Percentiles rank a stretch among this genome's conserved stretches.
phyloP scores from a whole-genome alignment of 768 basidiomycete species.

The Russula earlei region DNA sequence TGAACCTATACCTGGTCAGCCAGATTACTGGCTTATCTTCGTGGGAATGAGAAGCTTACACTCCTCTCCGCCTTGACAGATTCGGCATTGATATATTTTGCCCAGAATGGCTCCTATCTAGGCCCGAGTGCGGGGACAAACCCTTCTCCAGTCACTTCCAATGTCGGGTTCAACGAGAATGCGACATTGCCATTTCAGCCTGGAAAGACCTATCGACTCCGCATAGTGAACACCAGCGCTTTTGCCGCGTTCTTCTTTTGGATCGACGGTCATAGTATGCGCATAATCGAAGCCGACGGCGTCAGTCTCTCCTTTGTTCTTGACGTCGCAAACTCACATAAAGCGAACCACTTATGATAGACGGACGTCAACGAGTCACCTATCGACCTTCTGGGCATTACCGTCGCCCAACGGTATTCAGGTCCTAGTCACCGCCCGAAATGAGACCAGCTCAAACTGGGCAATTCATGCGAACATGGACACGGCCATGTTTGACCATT shows the following conservation, averaged over 20 bases:
- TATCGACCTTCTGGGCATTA: slow-evolving; percentile 60
- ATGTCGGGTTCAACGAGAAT: slow-evolving; percentile 80
- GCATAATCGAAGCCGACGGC: slow-evolving; percentile 76
- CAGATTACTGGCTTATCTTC: not conserved
- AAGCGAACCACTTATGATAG: slow-evolving; percentile 27
- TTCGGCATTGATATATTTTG: slow-evolving; percentile 75
- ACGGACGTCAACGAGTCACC: slow-evolving; percentile 70
- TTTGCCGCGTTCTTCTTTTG: slow-evolving; percentile 75
- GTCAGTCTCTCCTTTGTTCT: slow-evolving; percentile 34
- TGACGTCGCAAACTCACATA: not conserved
- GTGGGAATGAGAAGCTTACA: not conserved
- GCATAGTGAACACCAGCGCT: slow-evolving; percentile 76
- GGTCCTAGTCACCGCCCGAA: slow-evolving; percentile 85
- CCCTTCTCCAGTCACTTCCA: slow-evolving; percentile 38
- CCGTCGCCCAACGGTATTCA: slow-evolving; percentile 90
- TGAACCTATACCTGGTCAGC: slow-evolving; percentile 78
- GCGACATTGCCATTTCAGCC: slow-evolving; percentile 75
- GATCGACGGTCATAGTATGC: slow-evolving; percentile 85
- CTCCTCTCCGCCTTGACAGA: slow-evolving; percentile 33
- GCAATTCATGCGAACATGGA: slow-evolving; percentile 89
- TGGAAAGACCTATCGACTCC: slow-evolving; percentile 84
- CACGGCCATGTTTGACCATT: slow-evolving; percentile 75
- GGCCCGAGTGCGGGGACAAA: slow-evolving; percentile 44
- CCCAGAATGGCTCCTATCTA: slow-evolving; percentile 64
- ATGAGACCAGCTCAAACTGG: slow-evolving; percentile 76